Evolutionary conservation across 139 green algal species (phyloP).

Genomic region (Chlorella sp.): DNA sequence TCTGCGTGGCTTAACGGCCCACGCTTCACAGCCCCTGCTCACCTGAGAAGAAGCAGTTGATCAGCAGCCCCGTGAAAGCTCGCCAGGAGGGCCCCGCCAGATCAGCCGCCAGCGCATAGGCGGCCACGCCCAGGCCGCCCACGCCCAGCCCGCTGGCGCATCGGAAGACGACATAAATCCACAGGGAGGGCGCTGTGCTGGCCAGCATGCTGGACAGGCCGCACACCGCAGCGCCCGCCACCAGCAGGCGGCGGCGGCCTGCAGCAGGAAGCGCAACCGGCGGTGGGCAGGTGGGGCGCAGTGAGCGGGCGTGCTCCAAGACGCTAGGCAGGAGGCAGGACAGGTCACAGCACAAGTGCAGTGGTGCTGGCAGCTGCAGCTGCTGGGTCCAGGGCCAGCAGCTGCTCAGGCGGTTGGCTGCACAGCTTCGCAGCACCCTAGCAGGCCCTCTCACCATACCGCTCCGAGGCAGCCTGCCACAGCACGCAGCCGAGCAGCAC

Average conservation of each 20-base stretch:
- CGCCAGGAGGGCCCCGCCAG: constrained; percentile 63
- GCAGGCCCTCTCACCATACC: constrained; percentile 39
- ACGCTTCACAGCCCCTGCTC: not conserved
- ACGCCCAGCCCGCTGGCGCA: constrained; percentile 59
- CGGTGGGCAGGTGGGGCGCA: not conserved
- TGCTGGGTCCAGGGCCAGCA: too few relatives aligned
- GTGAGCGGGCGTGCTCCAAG: too few relatives aligned
- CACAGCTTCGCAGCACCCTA: not conserved
- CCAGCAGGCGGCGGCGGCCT: constrained; percentile 39
- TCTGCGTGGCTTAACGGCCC: too few relatives aligned
- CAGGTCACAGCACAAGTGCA: too few relatives aligned
- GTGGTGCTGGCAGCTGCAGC: too few relatives aligned
- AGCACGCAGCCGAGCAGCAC: constrained; percentile 62
- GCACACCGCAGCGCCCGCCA: constrained; percentile 28
- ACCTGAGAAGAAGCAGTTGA: constrained; percentile 40
- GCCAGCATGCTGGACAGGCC: constrained; percentile 18
- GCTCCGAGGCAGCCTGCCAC: constrained; percentile 52
- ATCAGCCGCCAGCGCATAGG: constrained; percentile 65
- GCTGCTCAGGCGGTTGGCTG: too few relatives aligned
- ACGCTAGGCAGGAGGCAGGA: too few relatives aligned
- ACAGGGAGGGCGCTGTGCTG: constrained; percentile 51
- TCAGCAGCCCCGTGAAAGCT: constrained; percentile 41
- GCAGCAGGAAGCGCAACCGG: not conserved
- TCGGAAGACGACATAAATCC: constrained; percentile 57
- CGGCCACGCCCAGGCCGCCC: constrained; percentile 55